Evolutionary conservation across 441 rosid genomes (phyloP).

Genomic region (Metrosideros polymorpha): DNA sequence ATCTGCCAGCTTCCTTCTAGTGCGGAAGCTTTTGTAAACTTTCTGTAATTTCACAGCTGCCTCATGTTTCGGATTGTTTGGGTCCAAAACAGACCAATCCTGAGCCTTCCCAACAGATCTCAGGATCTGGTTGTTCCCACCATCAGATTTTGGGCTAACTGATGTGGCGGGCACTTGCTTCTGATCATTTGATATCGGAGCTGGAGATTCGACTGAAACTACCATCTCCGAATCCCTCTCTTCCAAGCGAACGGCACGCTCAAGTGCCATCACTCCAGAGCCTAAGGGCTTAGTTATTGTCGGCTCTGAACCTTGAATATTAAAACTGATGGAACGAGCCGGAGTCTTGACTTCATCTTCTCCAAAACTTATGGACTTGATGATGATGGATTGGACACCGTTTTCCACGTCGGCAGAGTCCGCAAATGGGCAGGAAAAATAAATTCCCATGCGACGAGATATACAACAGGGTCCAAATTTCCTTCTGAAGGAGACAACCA

Average conservation of each 20-base stretch:
- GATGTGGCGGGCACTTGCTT: not conserved
- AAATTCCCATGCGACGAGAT: not conserved
- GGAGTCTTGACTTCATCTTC: not conserved
- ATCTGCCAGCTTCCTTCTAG: conserved; percentile 90
- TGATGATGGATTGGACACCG: not conserved
- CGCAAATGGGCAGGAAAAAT: not conserved
- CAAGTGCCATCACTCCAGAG: not conserved
- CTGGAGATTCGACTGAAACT: not conserved
- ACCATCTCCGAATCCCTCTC: not conserved
- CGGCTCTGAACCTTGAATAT: not conserved
- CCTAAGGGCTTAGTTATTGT: not conserved
- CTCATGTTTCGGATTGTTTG: conserved; percentile 39
- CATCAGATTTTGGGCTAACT: not conserved
- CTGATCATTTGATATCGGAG: not conserved
- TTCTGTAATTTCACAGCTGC: conserved; percentile 76
- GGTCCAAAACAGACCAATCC: conserved; percentile 9
- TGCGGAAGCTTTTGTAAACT: conserved; percentile 87
- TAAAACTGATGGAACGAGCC: not conserved
- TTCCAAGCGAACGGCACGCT: not conserved
- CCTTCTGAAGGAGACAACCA: not conserved
- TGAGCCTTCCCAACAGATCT: not conserved
- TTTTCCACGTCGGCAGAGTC: not conserved
- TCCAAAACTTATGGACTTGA: not conserved
- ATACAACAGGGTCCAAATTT: not conserved
- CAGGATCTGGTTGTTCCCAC: not conserved